Percentiles rank a stretch among this genome's conserved stretches.
Conservation (phyloP, 1,284 basidiomycete species). For the Ustilago sp. region DNA sequence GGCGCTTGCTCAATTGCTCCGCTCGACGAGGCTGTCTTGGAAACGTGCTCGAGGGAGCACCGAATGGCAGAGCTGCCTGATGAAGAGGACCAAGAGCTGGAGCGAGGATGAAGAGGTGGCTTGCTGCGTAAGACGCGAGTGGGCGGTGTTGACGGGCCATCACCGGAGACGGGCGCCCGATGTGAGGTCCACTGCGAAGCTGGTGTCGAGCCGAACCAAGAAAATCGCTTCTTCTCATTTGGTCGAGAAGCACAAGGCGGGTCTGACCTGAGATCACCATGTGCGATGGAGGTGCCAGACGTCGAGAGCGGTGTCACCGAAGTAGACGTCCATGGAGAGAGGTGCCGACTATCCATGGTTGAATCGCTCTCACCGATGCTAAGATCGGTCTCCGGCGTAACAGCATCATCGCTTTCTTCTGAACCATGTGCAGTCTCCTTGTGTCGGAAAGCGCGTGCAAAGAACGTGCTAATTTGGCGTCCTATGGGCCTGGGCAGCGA, state of each 20-base stretch:
- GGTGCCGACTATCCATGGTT: constrained; percentile 7
- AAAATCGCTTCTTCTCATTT: constrained; percentile 24
- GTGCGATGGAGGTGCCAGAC: constrained; percentile 17
- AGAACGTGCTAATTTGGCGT: constrained; percentile 11
- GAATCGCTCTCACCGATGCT: constrained; percentile 15
- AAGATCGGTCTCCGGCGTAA: background rate
- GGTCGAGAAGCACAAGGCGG: background rate
- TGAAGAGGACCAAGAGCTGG: constrained; percentile 20
- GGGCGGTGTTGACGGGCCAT: constrained; percentile 12
- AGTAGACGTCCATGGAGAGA: constrained; percentile 25
- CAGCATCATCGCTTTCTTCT: background rate
- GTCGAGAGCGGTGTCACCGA: constrained; percentile 20
- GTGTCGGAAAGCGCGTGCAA: constrained; percentile 5
- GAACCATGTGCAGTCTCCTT: background rate
- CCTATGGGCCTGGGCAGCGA: constrained; percentile 18
- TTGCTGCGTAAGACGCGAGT: constrained; percentile 3
- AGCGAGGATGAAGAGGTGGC: background rate
- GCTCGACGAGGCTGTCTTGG: background rate
- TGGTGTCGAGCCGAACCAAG: constrained; percentile 31
- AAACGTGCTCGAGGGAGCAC: background rate
- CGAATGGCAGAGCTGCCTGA: background rate
- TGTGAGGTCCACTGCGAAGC: constrained; percentile 19
- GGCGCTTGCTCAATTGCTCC: background rate
- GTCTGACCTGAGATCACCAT: constrained; percentile 7
- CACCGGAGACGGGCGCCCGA: background rate